Conservation (phyloP, 2,329 filamentous ascomycete species). For the Paecilomyces formosus region DNA sequence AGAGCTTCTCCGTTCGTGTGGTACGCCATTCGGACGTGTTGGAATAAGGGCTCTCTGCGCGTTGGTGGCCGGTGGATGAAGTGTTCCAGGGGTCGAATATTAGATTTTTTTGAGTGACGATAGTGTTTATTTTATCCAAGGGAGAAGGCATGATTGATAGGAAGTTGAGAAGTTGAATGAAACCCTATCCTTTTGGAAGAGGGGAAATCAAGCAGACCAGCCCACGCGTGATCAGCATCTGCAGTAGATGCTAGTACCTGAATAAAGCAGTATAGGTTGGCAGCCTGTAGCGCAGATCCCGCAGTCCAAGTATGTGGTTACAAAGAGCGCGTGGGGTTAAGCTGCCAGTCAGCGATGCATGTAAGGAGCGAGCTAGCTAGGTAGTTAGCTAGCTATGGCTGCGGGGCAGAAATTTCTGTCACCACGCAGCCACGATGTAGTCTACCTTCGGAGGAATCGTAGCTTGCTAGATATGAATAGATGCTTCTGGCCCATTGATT, state of each 20-base stretch:
- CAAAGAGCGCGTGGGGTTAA: not conserved
- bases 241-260: not conserved
- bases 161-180: not conserved
- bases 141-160: not conserved
- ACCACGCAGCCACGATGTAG: no score
- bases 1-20: slow-evolving; percentile 61
- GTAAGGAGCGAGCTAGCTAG: not conserved
- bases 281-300: not conserved
- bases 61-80: slow-evolving; percentile 70
- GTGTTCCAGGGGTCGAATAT: slow-evolving; percentile 51
- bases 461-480: no score
- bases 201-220: not conserved
- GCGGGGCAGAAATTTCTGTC: not conserved
- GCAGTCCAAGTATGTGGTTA: not conserved
- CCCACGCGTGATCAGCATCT: not conserved
- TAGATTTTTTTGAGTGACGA: slow-evolving; percentile 15
- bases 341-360: not conserved
- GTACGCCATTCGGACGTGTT: slow-evolving; percentile 63
- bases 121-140: not conserved
- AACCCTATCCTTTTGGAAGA: not conserved
- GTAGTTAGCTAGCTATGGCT: not conserved
- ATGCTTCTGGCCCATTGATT: no score
- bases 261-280: not conserved
- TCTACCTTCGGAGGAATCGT: no score
- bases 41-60: slow-evolving; percentile 59